Evolutionary conservation across 2,329 filamentous ascomycete species (phyloP), one percentile per base, ranked within the genome.

Genomic region (Allantophomopsis cytisporea): DNA sequence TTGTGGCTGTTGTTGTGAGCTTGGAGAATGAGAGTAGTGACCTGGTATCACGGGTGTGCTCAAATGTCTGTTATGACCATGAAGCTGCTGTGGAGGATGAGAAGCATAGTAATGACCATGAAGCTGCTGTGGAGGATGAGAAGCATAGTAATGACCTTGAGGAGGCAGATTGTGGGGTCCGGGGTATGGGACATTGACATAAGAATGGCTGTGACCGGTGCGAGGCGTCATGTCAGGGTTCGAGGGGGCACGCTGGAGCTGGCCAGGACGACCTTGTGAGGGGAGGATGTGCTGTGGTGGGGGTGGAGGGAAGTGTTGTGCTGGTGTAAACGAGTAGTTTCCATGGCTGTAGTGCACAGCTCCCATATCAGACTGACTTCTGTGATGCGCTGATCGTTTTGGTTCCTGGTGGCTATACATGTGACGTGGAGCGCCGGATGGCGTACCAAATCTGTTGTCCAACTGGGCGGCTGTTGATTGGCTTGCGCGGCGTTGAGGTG

Each of bases 301-400:
- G 31, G n/a, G 14, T 14, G 31, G 31, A 15, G 31, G 16, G 23
- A 28, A 28, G 23, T 28, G 23, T 8, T 28, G 23, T 28, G 23
- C 23, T 10, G 4, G 23, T 28, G 23, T 8, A 8, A 28, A 28
- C 5, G 23, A 28, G 11, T 28, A 28, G 23, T 28, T 28, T 28
- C 23, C 23, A 10, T 28, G 23, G 23, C 23, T 12, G 23, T 28
- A 37, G 13, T 31, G 31, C 11, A 50, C 43, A 18, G 41, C 37
- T 32, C 44, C 39, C 20, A 54, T 42, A 36, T 56, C 52, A 5
- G 54, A 55, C 18, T 48, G 51, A n/a, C 52, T 54, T 16, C 54
- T 47, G 30, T 49, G 45, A 38, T 56, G 54, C 13, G 41, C 28
- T 28, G 44, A 41, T 18, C 46, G 45, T 28, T 40, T 40, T 41